These are phyloP conservation scores for Claviceps maximensis DNA, from an alignment of 2,329 filamentous ascomycete genomes.

Conservation along the genomic window DNA sequence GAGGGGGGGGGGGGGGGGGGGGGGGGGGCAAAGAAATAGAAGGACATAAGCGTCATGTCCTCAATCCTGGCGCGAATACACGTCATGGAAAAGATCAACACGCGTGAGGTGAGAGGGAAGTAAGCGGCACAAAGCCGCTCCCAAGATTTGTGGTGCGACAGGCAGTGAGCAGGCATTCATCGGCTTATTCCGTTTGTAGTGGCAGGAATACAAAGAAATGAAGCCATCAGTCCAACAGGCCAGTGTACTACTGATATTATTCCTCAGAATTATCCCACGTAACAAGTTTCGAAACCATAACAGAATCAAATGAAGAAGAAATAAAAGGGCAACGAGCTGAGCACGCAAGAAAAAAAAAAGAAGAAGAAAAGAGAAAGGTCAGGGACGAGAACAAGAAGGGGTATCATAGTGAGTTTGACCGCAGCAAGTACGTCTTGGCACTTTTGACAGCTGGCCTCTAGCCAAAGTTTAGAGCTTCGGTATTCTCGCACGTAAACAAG, in stretches of 20 bases:
- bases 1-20: too few species aligned
- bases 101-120: too few species aligned
- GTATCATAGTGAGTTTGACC: constrained; percentile 3
- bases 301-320: background rate
- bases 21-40: background rate
- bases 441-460: constrained; percentile 11
- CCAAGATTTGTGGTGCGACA: too few species aligned
- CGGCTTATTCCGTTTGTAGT: too few species aligned
- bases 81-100: background rate
- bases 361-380: background rate
- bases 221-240: too few species aligned
- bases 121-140: too few species aligned
- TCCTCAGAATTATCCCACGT: too few species aligned
- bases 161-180: too few species aligned
- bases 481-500: constrained; percentile 59
- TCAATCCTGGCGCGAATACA: background rate
- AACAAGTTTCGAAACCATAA: background rate
- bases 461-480: constrained; percentile 20
- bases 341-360: too few species aligned
- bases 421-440: constrained; percentile 1
- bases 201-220: too few species aligned
- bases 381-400: background rate
- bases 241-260: too few species aligned
- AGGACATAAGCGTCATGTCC: background rate
- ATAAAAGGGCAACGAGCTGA: background rate